Conservation (phyloP, 2,329 filamentous ascomycete genomes). For the Ophiostoma piceae region DNA sequence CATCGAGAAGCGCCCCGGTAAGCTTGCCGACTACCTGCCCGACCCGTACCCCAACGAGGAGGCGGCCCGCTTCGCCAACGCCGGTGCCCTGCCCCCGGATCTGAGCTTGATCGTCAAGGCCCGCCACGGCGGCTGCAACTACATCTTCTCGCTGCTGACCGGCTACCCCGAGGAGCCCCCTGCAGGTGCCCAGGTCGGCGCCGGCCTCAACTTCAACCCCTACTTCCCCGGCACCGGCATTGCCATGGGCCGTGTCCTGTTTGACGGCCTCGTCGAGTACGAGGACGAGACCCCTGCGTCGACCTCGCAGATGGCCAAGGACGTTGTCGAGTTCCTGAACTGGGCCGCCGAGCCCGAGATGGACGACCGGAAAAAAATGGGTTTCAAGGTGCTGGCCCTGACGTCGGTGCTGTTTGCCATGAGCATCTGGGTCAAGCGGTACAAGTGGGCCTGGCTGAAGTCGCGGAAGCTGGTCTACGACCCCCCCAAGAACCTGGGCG, state of each 20-base stretch:
- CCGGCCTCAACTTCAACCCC: constrained; percentile 98
- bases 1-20: constrained; percentile 97
- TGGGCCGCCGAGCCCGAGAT: constrained; percentile 99
- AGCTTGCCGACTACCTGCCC: constrained; percentile 96
- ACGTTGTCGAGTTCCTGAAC: constrained; percentile 97
- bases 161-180: constrained; percentile 96
- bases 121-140: constrained; percentile 95
- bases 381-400: constrained; percentile 87
- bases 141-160: constrained; percentile 95
- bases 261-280: constrained; percentile 96
- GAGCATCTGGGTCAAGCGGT: constrained; percentile 97
- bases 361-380: constrained; percentile 99
- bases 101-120: constrained; percentile 96
- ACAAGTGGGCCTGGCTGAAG: constrained; percentile 98
- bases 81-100: constrained; percentile 94
- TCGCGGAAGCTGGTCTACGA: constrained; percentile 88
- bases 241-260: constrained; percentile 97
- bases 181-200: constrained; percentile 76
- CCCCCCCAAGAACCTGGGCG: constrained; percentile 52
- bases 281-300: constrained; percentile 92
- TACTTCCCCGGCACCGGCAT: constrained; percentile 99
- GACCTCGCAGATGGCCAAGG: constrained; percentile 99
- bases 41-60: constrained; percentile 98
- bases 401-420: constrained; percentile 73
- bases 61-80: constrained; percentile 95